A percentile compares a stretch with the other conserved stretches of the same genome.
These are phyloP conservation scores for Hymenoscyphus repandus DNA, from an alignment of 2,329 filamentous ascomycete species.

Conservation along the genomic window DNA sequence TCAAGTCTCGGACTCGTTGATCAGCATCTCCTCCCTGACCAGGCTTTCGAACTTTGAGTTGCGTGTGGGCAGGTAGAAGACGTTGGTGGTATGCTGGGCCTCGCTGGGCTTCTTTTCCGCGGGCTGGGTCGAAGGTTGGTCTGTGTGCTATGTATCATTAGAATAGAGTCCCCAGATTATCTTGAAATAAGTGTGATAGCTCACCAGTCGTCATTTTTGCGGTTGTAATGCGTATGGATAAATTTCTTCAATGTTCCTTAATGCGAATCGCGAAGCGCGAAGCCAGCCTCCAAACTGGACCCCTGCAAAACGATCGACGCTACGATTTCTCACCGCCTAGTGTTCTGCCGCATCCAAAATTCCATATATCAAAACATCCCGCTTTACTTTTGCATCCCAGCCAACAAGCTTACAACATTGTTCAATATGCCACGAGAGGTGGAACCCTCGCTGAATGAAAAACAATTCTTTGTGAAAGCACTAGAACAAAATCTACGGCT, in stretches of 20 bases:
- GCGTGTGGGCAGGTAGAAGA: constrained; percentile 86
- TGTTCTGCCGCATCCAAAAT: constrained; percentile 4
- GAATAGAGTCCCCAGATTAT: constrained; percentile 1
- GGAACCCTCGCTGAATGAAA: constrained; percentile 85
- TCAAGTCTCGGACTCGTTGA: constrained; percentile 66
- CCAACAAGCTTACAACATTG: neutral
- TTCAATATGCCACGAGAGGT: constrained; percentile 79
- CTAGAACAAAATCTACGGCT: constrained; percentile 75
- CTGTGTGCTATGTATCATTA: constrained; percentile 54
- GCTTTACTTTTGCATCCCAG: neutral
- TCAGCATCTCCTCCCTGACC: constrained; percentile 85
- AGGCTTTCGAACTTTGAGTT: constrained; percentile 83
- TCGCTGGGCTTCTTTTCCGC: constrained; percentile 89
- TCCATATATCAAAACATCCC: constrained; percentile 11
- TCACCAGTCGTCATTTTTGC: constrained; percentile 46
- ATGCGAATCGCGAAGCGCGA: neutral
- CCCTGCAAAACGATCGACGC: neutral
- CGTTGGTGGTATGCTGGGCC: constrained; percentile 95
- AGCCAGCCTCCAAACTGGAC: neutral
- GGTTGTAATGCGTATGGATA: neutral
- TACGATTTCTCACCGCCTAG: constrained; percentile 12
- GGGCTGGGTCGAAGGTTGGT: constrained; percentile 93
- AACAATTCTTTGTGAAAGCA: constrained; percentile 77
- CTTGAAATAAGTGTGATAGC: neutral
- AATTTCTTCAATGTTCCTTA: neutral